phyloP scores from a whole-genome alignment of 495 filamentous ascomycete species.

The Penicillium cataractarum region DNA sequence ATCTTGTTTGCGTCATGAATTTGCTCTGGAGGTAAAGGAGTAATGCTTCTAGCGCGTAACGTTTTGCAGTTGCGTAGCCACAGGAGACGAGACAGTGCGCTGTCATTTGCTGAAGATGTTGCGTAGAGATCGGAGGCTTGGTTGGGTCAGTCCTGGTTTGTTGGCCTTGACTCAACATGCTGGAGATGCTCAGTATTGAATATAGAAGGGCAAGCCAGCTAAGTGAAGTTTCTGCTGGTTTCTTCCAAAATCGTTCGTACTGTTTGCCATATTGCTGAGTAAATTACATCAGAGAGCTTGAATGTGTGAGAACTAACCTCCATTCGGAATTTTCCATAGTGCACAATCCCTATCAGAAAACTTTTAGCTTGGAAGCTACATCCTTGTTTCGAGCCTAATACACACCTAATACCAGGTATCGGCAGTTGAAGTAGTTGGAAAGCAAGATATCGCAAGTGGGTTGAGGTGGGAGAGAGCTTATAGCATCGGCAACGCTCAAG shows the following conservation, averaged over 20 bases:
- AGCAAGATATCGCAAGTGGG: slow-evolving; percentile 45
- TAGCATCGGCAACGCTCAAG: slow-evolving; percentile 27
- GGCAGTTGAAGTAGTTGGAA: slow-evolving; percentile 53
- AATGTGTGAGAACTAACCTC: slow-evolving; percentile 19
- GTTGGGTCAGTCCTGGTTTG: not conserved
- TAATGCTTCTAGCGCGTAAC: not conserved
- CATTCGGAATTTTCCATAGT: slow-evolving; percentile 24
- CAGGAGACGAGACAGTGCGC: not conserved
- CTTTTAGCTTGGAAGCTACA: not conserved
- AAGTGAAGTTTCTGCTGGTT: slow-evolving; percentile 38
- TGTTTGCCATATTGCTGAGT: slow-evolving; percentile 15
- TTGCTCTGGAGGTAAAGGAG: not conserved
- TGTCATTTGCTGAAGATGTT: not conserved
- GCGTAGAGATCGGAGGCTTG: not conserved
- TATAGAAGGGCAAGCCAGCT: slow-evolving; percentile 45
- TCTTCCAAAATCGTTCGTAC: slow-evolving; percentile 53
- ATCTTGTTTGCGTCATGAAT: not conserved
- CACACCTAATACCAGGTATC: slow-evolving; percentile 34
- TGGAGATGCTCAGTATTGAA: slow-evolving; percentile 16
- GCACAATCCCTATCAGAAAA: slow-evolving; percentile 15
- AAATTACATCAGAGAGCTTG: not conserved
- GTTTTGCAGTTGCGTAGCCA: not conserved
- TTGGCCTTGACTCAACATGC: not conserved
- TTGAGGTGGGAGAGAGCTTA: slow-evolving; percentile 43
- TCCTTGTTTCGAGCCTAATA: not conserved